Evolutionary conservation across 2,329 filamentous ascomycete species (phyloP).

Genomic region (Pseudocercospora macadamiae): DNA sequence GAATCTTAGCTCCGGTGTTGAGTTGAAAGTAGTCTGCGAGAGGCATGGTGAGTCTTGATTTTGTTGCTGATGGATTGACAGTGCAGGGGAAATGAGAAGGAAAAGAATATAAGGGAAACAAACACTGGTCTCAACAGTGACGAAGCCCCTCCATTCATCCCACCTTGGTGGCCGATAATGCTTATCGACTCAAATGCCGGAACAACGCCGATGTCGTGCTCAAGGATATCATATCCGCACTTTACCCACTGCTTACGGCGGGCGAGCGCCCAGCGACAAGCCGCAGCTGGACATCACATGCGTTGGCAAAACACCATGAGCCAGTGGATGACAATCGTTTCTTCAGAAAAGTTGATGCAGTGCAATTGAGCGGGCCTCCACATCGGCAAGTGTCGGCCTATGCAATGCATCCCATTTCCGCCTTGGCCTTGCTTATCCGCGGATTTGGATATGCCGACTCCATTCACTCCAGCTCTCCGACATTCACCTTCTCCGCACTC

Average conservation of each 20-base stretch:
- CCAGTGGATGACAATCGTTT: neutral
- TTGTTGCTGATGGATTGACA: neutral
- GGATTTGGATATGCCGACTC: neutral
- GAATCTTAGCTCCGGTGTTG: slow-evolving; percentile 46
- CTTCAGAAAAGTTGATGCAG: neutral
- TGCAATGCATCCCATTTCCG: slow-evolving; percentile 1
- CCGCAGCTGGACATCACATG: neutral
- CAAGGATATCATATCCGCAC: neutral
- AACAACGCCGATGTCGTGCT: slow-evolving; percentile 24
- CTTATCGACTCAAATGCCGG: slow-evolving; percentile 9
- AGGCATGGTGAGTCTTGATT: slow-evolving; percentile 14
- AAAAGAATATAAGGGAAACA: neutral
- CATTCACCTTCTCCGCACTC: neutral
- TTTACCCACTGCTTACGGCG: neutral
- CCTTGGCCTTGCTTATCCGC: neutral
- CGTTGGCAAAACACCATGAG: neutral
- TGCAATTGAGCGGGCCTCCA: too few species aligned
- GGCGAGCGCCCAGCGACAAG: neutral
- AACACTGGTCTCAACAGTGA: slow-evolving; percentile 4
- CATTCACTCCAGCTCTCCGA: neutral
- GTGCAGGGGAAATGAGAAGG: neutral
- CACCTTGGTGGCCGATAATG: slow-evolving; percentile 21
- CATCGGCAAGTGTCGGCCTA: slow-evolving; percentile 2
- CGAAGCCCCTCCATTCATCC: slow-evolving; percentile 10
- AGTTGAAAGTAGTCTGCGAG: slow-evolving; percentile 35